Base-by-base conservation (phyloP, 2,329 filamentous ascomycete species). In the Calonectria pseudoreteaudii region DNA sequence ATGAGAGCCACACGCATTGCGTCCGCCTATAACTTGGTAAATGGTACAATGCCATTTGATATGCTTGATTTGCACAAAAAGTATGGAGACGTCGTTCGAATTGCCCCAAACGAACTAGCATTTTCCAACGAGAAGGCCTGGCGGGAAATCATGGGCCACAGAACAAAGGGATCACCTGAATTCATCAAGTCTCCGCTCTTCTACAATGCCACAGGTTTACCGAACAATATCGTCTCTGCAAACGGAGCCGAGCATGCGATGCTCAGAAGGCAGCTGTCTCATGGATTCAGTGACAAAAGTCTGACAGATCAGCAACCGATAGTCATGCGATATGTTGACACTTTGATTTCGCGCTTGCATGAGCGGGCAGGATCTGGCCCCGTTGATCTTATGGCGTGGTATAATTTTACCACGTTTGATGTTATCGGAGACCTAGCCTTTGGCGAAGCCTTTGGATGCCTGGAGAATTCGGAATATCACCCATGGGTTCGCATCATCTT, bases 381-480 rank as follows among this genome's bases (percentile, higher is more conserved):
- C 9, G 8, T 65, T 20, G 60, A 65, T 30, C 16, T 65, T 4
- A 49, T 31, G 28, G 26, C 60, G 3, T 67, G 65, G 65, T 67
- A 50, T n/a, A 67, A 67, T 30, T 67, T 52, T 14, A 36, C 44
- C 11, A 67, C 65, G 3, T 67, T 67, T 36, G 68, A 71, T 26
- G 66, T 71, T 2, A 71, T 71, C n/a, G 68, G 68, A 8, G 60
- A 69, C 13, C 34, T 67, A 23, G 65, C 65, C 14, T 67, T 67
- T 34, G 65, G 65, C 7, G 65, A 67, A n/a, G 26, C 65, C 1
- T 67, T 67, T 30, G 65, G 65, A 10, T 50, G 65, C 20, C 65
- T 67, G 8, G 56, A 14, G 13, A 41, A 60, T 26, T 60, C 56
- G 13, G 56, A 60, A 14, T 60, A 60, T 41, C 56, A 60, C 7